Evolutionary conservation across 2,329 filamentous ascomycete genomes (phyloP).

Genomic region (Stachybotrys chlorohalonatus): DNA sequence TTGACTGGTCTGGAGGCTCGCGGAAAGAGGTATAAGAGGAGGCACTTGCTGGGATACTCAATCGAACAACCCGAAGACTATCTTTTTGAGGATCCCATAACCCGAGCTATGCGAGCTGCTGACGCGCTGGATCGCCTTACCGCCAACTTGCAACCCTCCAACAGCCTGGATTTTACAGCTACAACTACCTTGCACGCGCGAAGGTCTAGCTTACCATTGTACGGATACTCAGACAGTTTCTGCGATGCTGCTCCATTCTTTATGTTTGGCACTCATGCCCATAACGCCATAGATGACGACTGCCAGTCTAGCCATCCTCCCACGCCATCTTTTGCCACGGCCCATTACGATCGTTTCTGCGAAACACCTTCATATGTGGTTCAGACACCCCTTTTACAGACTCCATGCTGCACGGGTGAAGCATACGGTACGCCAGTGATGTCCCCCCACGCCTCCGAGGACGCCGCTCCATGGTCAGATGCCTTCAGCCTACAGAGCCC

Average conservation of each 20-base stretch:
- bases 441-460: constrained; percentile 6
- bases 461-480: constrained; percentile 23
- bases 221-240: constrained; percentile 32
- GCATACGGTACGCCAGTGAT: constrained; percentile 10
- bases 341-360: constrained; percentile 15
- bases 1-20: constrained; percentile 25
- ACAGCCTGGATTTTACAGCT: constrained; percentile 34
- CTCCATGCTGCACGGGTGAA: constrained; percentile 26
- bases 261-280: constrained; percentile 30
- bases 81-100: constrained; percentile 32
- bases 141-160: constrained; percentile 39
- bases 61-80: constrained; percentile 5
- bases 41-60: constrained; percentile 1
- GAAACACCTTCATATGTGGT: constrained; percentile 10
- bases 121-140: constrained; percentile 49
- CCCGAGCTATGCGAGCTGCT: constrained; percentile 48
- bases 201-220: constrained; percentile 41
- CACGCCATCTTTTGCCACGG: constrained; percentile 17
- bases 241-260: constrained; percentile 37
- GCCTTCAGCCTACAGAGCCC: constrained; percentile 21
- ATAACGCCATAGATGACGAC: constrained; percentile 8
- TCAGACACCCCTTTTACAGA: constrained; percentile 9
- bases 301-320: constrained; percentile 7
- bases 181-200: constrained; percentile 29
- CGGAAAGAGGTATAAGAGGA: constrained; percentile 10